Base-by-base conservation (phyloP, 352 stramenopile species). In the Phytophthora pisi region DNA sequence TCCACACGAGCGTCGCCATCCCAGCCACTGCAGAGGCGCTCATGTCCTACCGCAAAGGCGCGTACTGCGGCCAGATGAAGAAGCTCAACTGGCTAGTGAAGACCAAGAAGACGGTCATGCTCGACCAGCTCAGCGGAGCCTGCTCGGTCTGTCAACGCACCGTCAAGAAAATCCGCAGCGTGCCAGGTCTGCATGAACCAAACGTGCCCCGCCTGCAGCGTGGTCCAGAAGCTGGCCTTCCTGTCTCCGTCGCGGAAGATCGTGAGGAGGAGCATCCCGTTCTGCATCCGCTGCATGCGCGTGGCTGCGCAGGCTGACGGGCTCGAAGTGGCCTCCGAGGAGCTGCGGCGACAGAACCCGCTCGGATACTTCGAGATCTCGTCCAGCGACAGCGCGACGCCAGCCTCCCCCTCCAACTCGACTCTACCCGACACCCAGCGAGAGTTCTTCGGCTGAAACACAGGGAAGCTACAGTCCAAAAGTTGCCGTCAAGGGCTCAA, bases 1-100 rank as follows among this genome's bases (percentile, higher is more conserved):
- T 82, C 8, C 68, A 72, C 55, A 67, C 58, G 9, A 70, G 58
- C 24, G 55, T 82, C 2, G 71, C 71, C 0, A 68, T 82, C 31
- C 68, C 64, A 0, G 68, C 68, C 0, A 71, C 69, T 0, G 75
- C 68, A 7, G 72, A 79, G 58, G 71, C 67, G 6, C 42, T 82
- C 15, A 76, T 80, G 64, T 78, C 70, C 3, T 78, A 72, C 28
- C 68, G 74, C 31, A 79, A 71, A 60, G 70, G 62, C n/a, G 70
- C 57, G 13, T 73, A 71, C 30, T 81, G 73, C 46, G 73, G 73
- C 2, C 70, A 78, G 56, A 81, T 81, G 73, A 81, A 81, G 60
- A 81, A 81, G 50, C 66, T 81, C 45, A 78, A 78, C 42, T 81
- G 66, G 66, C 40, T 78, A n/a, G 51, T 81, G 1, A 76, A 66